Conservation (phyloP, 768 basidiomycete genomes). For the Tylopilus plumbeoviolaceoides region DNA sequence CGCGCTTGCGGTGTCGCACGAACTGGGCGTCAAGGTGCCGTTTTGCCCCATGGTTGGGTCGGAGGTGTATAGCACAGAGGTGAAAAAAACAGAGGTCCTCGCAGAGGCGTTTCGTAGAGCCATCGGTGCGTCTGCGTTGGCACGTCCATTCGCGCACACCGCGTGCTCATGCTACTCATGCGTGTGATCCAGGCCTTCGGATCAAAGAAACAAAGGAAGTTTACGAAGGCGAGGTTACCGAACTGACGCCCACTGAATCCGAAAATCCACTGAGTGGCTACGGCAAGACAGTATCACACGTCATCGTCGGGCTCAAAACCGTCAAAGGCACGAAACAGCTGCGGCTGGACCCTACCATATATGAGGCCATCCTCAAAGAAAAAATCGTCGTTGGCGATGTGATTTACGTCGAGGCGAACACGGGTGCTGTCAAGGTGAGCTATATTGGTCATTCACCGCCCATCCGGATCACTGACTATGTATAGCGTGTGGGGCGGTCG, state of each 20-base stretch:
- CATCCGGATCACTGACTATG: background rate
- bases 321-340: slow-evolving; percentile 92
- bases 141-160: background rate
- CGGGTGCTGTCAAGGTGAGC: slow-evolving; percentile 88
- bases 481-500: slow-evolving; percentile 88
- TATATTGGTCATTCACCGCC: background rate
- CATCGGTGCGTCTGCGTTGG: slow-evolving; percentile 63
- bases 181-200: slow-evolving; percentile 57
- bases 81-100: slow-evolving; percentile 98
- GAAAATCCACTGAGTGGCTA: slow-evolving; percentile 98
- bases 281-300: slow-evolving; percentile 98
- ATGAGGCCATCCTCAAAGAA: slow-evolving; percentile 96
- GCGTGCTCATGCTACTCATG: background rate
- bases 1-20: slow-evolving; percentile 92
- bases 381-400: slow-evolving; percentile 96
- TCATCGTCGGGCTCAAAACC: slow-evolving; percentile 92
- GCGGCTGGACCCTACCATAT: slow-evolving; percentile 89
- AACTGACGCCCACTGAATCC: slow-evolving; percentile 91
- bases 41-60: slow-evolving; percentile 99
- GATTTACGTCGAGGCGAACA: slow-evolving; percentile 90
- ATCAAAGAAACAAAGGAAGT: slow-evolving; percentile 99
- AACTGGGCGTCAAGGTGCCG: slow-evolving; percentile 90
- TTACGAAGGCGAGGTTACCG: slow-evolving; percentile 97
- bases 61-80: slow-evolving; percentile 95
- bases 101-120: slow-evolving; percentile 93